phyloP scores from a whole-genome alignment of 2,329 filamentous ascomycete species.

The Diplodia sapinea region DNA sequence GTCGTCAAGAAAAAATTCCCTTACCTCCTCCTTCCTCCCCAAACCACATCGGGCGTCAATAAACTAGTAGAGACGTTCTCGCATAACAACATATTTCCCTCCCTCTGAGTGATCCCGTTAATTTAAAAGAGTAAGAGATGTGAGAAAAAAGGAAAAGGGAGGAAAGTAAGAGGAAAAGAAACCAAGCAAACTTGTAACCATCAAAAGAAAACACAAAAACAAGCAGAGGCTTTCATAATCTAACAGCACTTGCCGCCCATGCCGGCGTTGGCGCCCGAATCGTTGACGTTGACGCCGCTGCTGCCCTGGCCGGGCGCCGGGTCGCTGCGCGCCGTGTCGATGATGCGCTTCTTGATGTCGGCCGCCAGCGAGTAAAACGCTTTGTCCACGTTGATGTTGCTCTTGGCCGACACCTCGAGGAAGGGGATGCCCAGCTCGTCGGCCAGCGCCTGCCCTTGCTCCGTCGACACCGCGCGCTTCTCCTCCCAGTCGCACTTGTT shows the following conservation, averaged over 20 bases:
- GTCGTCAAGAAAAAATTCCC: neutral
- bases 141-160: conserved; percentile 3
- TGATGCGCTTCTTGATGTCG: conserved; percentile 98
- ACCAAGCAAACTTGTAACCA: conserved; percentile 10
- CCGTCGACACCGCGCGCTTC: conserved; percentile 91
- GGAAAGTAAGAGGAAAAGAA: conserved; percentile 4
- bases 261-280: conserved; percentile 38
- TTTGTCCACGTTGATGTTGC: conserved; percentile 99
- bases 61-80: conserved; percentile 23
- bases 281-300: conserved; percentile 44
- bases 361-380: conserved; percentile 94
- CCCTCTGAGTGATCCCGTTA: conserved; percentile 15
- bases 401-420: conserved; percentile 97
- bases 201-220: conserved; percentile 1
- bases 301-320: conserved; percentile 55
- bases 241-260: conserved; percentile 50
- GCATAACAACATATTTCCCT: conserved; percentile 24
- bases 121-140: conserved; percentile 12
- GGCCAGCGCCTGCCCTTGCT: conserved; percentile 89
- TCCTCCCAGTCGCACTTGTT: conserved; percentile 99
- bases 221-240: conserved; percentile 8
- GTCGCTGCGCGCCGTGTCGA: conserved; percentile 85
- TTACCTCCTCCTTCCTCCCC: neutral
- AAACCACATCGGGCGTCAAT: conserved; percentile 5
- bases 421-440: conserved; percentile 97